Base-by-base conservation (phyloP, 768 basidiomycete species). In the Mycena floridula region DNA sequence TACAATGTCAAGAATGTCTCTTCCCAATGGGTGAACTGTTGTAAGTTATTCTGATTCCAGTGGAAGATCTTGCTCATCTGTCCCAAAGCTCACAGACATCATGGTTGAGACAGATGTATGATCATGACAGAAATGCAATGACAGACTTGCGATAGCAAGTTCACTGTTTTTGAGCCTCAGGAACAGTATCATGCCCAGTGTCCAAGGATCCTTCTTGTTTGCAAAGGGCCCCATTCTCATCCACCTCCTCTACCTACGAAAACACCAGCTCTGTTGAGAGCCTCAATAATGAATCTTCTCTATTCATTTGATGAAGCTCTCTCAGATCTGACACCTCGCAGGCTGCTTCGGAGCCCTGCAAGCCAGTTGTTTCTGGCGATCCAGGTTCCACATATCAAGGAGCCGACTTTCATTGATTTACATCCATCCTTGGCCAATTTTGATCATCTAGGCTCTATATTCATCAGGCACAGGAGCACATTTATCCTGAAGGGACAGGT, bases 391-490 rank as follows among this genome's bases (percentile, higher is more conserved):
- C 9, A 30, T 30, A 16, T 30, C 28, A 26, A 25, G 13, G 37
- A 43, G 7, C 52, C 52, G 12, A 40, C 37, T 18, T 38, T 55
- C n/a, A 37, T 30, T 16, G 40, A 54, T 37, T 25, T 51, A 1
- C 54, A 55, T 36, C 54, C 54, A 9, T 55, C 53, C 1, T 40
- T 55, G 20, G 49, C 37, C 5, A 58, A 59, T 43, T 30, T 50
- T 0, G 60, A 62, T 25, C 59, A 59, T 47, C 48, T 55, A 2
- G 45, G 46, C 1, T 38, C 48, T 35, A 55, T 8, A 60, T 62
- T 15, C 44, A 59, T 37, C 40, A 43, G 7, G 42, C 58, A 13
- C 53, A 46, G 9, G 7, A 37, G 4, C 25, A 50, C 35, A 11
- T 44, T 5, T 62, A 44, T 45, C 58, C 59, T 0, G 11, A 44